Conservation (phyloP, 495 filamentous ascomycete genomes). For the Daldinia decipiens region DNA sequence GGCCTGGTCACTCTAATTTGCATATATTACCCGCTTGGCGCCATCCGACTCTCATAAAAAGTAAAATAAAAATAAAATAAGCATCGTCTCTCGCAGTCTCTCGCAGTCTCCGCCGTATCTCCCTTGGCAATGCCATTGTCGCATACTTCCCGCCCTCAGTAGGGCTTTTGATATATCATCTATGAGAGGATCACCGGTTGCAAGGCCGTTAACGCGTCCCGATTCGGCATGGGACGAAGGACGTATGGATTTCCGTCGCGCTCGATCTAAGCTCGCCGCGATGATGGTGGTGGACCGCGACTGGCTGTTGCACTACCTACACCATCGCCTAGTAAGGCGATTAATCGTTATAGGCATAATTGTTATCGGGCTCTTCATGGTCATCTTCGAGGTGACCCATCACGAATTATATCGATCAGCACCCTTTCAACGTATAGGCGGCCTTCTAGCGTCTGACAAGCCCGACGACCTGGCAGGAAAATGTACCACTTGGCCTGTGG, state of each 20-base stretch:
- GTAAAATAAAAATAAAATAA: not conserved
- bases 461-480: slow-evolving; percentile 26
- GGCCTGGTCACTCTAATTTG: slow-evolving; percentile 12
- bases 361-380: slow-evolving; percentile 27
- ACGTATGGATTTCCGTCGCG: slow-evolving; percentile 14
- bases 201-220: slow-evolving; percentile 21
- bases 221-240: slow-evolving; percentile 33
- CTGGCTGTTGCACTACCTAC: slow-evolving; percentile 33
- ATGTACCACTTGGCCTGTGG: slow-evolving; percentile 49
- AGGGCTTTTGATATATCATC: slow-evolving; percentile 20
- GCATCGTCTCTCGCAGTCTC: slow-evolving; percentile 5
- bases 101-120: slow-evolving; percentile 6
- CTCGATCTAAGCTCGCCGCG: slow-evolving; percentile 7
- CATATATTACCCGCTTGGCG: slow-evolving; percentile 1
- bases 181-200: slow-evolving; percentile 33
- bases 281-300: slow-evolving; percentile 31
- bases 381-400: slow-evolving; percentile 41
- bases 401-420: slow-evolving; percentile 39
- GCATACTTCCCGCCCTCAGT: slow-evolving; percentile 15
- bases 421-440: slow-evolving; percentile 19
- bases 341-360: slow-evolving; percentile 29
- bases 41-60: slow-evolving; percentile 14
- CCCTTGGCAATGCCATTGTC: slow-evolving; percentile 16
- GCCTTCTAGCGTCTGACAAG: not conserved
- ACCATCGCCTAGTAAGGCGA: slow-evolving; percentile 30